These are phyloP conservation scores for Wickerhamiella brachini DNA, from an alignment of 805 yeast species.

Conservation along the genomic window DNA sequence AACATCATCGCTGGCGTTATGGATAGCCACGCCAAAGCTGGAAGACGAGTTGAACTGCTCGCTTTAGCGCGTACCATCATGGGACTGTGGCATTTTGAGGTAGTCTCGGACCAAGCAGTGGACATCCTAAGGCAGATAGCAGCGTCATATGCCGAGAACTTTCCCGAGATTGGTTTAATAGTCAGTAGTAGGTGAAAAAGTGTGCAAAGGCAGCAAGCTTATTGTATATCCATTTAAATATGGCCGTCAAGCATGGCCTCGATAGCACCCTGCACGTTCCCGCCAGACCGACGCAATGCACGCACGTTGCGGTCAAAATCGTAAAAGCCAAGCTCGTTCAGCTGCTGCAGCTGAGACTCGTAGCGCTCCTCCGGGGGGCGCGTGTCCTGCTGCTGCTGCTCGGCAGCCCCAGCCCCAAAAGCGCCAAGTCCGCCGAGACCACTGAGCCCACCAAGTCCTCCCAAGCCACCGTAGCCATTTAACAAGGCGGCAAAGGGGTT, in stretches of 20 bases:
- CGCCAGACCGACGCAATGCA: slow-evolving; percentile 90
- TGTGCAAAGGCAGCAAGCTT: neutral
- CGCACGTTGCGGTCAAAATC: slow-evolving; percentile 86
- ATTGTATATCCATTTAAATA: slow-evolving; percentile 23
- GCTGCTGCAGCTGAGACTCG: slow-evolving; percentile 56
- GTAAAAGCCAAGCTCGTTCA: slow-evolving; percentile 74
- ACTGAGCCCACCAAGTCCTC: slow-evolving; percentile 3
- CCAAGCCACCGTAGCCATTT: neutral
- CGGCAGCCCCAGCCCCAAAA: slow-evolving; percentile 19
- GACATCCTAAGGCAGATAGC: neutral
- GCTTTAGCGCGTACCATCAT: neutral
- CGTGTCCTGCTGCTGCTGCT: slow-evolving; percentile 32
- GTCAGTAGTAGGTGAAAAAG: neutral
- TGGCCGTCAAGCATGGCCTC: slow-evolving; percentile 65
- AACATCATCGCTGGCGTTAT: neutral
- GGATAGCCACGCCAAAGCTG: neutral
- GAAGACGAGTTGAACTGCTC: neutral
- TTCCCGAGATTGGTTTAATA: neutral
- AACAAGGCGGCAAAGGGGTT: slow-evolving; percentile 7
- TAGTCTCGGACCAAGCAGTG: neutral
- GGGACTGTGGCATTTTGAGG: neutral
- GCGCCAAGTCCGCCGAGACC: slow-evolving; percentile 27
- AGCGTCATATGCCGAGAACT: neutral
- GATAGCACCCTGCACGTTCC: slow-evolving; percentile 92
- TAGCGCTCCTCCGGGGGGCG: slow-evolving; percentile 74